Base-by-base conservation (phyloP, 371 early-diverging fungal genomes). In the Mortierella sp. region DNA sequence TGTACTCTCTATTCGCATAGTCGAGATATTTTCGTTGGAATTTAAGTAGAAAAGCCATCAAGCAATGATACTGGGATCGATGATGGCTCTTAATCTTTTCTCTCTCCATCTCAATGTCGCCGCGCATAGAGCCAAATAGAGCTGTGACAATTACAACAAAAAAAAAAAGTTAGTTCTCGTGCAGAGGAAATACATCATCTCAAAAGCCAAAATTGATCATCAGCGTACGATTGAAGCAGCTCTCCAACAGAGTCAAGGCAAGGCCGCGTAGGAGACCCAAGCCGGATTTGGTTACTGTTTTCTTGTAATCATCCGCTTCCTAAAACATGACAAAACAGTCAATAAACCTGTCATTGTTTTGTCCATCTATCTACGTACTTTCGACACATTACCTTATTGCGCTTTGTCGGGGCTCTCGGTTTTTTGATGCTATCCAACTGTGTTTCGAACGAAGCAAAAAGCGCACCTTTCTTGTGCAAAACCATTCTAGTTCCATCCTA, bases 21-120 rank as follows among this genome's bases (percentile, higher is more conserved):
- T 81, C 83, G 16, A 60, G 43, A 28, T 81, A 73, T 9, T 55
- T 35, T 3, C 83, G 70, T 64, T 87, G 87, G 62, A 78, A 87
- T 30, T 78, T 83, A 61, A 90, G 75, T 55, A 86, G 59, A 61
- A 90, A 90, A 0, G 79, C 40, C 67, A 84, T 83, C 39, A 88
- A 54, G 55, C 71, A 76, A 30, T 87, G 62, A 54, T 75, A 70
- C 40, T 83, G 83, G 3, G 58, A 16, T n/a, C 47, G 83, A 75
- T 93, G 92, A 10, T 83, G 81, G 12, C 84, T 86, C 16, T 84
- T 77, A 35, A 94, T 86, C 22, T 86, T 88, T 32, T 83, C 84
- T 37, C 90, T 85, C 70, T 91, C 89, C 18, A 85, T 77, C 35
- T 90, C 89, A 70, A 94, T 88, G 64, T 93, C 93, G 35, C 86